Evolutionary conservation across 768 basidiomycete genomes (phyloP).

Genomic region (Floccularia luteovirens): DNA sequence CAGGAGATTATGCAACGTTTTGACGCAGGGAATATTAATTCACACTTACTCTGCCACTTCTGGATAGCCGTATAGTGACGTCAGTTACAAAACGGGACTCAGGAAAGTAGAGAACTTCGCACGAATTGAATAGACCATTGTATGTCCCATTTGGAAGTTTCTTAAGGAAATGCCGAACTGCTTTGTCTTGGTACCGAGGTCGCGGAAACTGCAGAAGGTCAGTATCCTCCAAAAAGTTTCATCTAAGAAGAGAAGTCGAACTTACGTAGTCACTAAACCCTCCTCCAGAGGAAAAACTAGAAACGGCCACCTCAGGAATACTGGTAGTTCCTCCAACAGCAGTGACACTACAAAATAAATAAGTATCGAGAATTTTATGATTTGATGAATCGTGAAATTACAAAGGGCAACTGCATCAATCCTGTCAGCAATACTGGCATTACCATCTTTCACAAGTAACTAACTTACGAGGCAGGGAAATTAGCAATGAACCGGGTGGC

Average conservation of each 20-base stretch:
- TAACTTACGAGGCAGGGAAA: conserved; percentile 49
- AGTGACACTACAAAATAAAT: conserved; percentile 44
- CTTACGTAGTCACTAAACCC: conserved; percentile 66
- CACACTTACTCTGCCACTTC: conserved; percentile 45
- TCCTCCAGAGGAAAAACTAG: conserved; percentile 52
- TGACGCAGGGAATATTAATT: background rate
- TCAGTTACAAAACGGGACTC: background rate
- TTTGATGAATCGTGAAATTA: conserved; percentile 15
- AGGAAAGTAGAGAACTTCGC: conserved; percentile 4
- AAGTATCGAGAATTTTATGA: background rate
- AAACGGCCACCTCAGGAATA: conserved; percentile 51
- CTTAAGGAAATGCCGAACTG: conserved; percentile 35
- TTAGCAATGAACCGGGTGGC: conserved; percentile 39
- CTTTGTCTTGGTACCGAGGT: conserved; percentile 44
- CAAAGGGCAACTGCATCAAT: conserved; percentile 37
- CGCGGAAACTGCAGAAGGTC: conserved; percentile 35
- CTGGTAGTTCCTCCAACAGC: conserved; percentile 58
- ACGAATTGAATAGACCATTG: conserved; percentile 55
- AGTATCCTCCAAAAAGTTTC: background rate
- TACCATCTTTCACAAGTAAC: background rate
- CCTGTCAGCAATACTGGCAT: conserved; percentile 1
- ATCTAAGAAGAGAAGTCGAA: conserved; percentile 6
- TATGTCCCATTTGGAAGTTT: conserved; percentile 41
- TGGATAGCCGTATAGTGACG: too few species aligned
- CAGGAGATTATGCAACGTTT: background rate